phyloP scores from a whole-genome alignment of 345 rosid genomes.

The Brassica carinata region DNA sequence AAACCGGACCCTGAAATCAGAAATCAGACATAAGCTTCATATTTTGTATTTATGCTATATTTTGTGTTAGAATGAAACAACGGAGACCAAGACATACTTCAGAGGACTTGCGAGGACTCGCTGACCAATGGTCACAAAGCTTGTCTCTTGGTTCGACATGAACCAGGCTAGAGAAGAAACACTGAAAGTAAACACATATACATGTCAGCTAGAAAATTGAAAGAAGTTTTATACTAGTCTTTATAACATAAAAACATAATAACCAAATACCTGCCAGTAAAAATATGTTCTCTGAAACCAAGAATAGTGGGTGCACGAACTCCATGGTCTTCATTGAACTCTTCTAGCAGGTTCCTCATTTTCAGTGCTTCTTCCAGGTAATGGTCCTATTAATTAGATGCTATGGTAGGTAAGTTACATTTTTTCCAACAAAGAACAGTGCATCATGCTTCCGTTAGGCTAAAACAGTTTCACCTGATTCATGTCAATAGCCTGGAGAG shows the following conservation, averaged over 20 bases:
- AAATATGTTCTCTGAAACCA: constrained; percentile 97
- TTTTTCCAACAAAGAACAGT: constrained; percentile 13
- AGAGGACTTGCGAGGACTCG: constrained; percentile 97
- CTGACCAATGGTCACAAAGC: constrained; percentile 96
- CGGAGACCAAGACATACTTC: constrained; percentile 55
- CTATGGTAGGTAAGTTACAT: constrained; percentile 16
- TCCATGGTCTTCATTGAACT: constrained; percentile 94
- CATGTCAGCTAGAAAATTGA: constrained; percentile 8
- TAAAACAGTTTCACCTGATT: constrained; percentile 62
- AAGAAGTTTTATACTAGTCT: neutral
- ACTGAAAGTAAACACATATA: constrained; percentile 49
- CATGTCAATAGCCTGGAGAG: constrained; percentile 97
- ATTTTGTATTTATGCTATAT: neutral
- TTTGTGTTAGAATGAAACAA: constrained; percentile 6
- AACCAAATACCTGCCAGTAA: constrained; percentile 83
- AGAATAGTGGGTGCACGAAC: constrained; percentile 89
- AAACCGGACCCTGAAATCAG: constrained; percentile 76
- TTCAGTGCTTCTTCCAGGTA: constrained; percentile 97
- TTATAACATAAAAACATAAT: neutral
- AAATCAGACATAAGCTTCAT: constrained; percentile 20
- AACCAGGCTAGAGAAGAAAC: constrained; percentile 99
- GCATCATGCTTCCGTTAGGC: neutral
- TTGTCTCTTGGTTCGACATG: constrained; percentile 98
- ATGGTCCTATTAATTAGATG: constrained; percentile 65
- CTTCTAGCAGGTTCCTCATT: constrained; percentile 97